These are phyloP conservation scores for Haplosporangium sp. DNA, from an alignment of 371 early-diverging fungal genomes.

Conservation along the genomic window DNA sequence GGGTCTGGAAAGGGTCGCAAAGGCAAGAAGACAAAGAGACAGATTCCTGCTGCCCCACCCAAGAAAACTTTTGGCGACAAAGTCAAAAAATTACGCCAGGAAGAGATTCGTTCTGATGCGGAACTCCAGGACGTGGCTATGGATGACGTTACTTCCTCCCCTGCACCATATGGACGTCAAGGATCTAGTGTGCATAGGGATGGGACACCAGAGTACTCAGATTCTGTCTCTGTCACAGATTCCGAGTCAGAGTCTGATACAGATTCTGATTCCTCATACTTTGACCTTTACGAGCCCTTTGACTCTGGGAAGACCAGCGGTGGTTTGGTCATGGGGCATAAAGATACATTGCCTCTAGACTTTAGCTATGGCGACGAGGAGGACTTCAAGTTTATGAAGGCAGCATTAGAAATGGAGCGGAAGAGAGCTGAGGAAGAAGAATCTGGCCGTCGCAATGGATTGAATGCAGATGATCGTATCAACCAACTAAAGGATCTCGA, in stretches of 20 bases:
- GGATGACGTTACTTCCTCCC: slow-evolving; percentile 11
- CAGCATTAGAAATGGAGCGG: slow-evolving; percentile 59
- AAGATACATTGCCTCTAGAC: slow-evolving; percentile 21
- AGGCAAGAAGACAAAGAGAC: slow-evolving; percentile 36
- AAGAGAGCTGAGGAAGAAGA: slow-evolving; percentile 33
- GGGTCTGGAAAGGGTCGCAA: slow-evolving; percentile 21
- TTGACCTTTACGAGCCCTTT: slow-evolving; percentile 58
- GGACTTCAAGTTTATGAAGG: slow-evolving; percentile 64
- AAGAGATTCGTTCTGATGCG: slow-evolving; percentile 25
- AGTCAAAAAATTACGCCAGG: slow-evolving; percentile 18
- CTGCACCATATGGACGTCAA: slow-evolving; percentile 1
- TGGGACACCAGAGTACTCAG: slow-evolving; percentile 37
- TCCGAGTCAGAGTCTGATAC: slow-evolving; percentile 32
- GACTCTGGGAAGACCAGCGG: slow-evolving; percentile 49
- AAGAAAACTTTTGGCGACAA: slow-evolving; percentile 28
- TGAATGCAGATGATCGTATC: slow-evolving; percentile 17
- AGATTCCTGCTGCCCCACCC: neutral
- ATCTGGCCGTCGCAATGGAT: slow-evolving; percentile 18
- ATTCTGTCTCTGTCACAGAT: slow-evolving; percentile 23
- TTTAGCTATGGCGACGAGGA: slow-evolving; percentile 60
- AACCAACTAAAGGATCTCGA: slow-evolving; percentile 27
- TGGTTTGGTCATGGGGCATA: slow-evolving; percentile 7
- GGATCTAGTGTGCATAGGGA: slow-evolving; percentile 8
- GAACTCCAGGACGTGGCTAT: slow-evolving; percentile 19
- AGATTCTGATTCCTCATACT: slow-evolving; percentile 48